Percentiles rank a stretch among this genome's conserved stretches.
Evolutionary conservation across 257 asterid genomes (phyloP).

Genomic region (Haberlea rhodopensis): DNA sequence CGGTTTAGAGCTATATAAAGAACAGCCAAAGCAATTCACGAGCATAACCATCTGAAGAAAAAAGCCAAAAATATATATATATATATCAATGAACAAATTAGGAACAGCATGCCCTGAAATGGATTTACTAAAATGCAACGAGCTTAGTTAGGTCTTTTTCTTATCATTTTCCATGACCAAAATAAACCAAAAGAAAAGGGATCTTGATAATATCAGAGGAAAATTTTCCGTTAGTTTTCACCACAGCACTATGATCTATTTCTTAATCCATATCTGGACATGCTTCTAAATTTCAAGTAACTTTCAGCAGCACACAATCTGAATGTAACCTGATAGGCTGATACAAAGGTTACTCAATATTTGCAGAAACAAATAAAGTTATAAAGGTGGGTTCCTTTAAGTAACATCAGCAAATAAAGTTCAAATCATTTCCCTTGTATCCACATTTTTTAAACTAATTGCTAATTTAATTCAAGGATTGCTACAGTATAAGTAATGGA

Average conservation of each 20-base stretch:
- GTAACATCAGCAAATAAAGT: not conserved
- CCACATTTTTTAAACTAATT: not conserved
- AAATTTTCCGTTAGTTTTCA: too few species aligned
- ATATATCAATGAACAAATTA: too few species aligned
- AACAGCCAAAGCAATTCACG: too few species aligned
- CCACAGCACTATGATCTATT: not conserved
- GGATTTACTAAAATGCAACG: not conserved
- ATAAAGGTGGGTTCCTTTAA: not conserved
- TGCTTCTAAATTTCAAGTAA: not conserved
- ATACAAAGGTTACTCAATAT: not conserved
- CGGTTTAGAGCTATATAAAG: too few species aligned
- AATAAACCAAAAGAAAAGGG: not conserved
- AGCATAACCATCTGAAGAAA: too few species aligned
- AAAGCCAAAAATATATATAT: not conserved
- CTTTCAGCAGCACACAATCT: not conserved
- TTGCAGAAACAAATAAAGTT: not conserved
- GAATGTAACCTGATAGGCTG: not conserved
- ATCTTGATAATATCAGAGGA: not conserved
- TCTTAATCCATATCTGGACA: not conserved
- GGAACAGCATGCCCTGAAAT: not conserved
- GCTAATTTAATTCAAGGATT: constrained; percentile 15
- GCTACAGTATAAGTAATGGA: not conserved
- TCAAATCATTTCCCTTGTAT: not conserved
- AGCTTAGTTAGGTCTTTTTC: not conserved
- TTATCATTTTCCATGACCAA: not conserved